These are phyloP conservation scores for Trematosphaeria pertusa DNA, from an alignment of 2,329 filamentous ascomycete species.

Conservation along the genomic window DNA sequence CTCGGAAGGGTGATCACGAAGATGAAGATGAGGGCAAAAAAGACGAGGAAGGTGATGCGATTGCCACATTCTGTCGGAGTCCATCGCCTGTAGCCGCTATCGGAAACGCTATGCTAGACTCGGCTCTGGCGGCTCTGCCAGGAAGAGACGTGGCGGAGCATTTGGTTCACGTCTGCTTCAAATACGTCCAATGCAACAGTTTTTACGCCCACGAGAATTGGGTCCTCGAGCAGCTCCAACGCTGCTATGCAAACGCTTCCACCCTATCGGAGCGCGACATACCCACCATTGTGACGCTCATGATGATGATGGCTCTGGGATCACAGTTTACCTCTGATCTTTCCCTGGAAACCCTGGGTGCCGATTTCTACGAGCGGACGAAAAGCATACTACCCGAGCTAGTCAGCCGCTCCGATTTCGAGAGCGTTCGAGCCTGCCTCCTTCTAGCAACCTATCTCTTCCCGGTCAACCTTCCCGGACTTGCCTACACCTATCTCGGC, in stretches of 20 bases:
- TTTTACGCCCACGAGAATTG: conserved; percentile 52
- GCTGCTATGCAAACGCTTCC: conserved; percentile 48
- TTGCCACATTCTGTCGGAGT: not conserved
- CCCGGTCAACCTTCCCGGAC: conserved; percentile 61
- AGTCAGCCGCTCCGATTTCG: conserved; percentile 61
- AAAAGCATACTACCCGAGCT: conserved; percentile 62
- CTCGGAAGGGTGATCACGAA: not conserved
- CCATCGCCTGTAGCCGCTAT: not conserved
- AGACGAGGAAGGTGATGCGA: not conserved
- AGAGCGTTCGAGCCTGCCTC: conserved; percentile 64
- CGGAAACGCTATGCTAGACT: not conserved
- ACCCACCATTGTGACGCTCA: conserved; percentile 47
- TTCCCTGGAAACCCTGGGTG: conserved; percentile 61
- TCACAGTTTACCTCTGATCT: conserved; percentile 51
- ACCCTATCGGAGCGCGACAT: conserved; percentile 44
- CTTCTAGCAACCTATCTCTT: conserved; percentile 63
- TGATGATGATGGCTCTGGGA: conserved; percentile 51
- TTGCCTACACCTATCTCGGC: conserved; percentile 64
- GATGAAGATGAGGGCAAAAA: not conserved
- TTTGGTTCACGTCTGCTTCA: conserved; percentile 51
- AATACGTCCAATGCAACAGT: conserved; percentile 52
- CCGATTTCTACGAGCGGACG: conserved; percentile 63
- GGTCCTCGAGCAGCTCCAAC: conserved; percentile 47
- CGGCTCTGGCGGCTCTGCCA: conserved; percentile 26
- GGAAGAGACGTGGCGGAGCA: conserved; percentile 52